A percentile compares a stretch with the other conserved stretches of the same genome.
Conservation (phyloP, 2,329 filamentous ascomycete genomes). For the Cladosporium sp. region DNA sequence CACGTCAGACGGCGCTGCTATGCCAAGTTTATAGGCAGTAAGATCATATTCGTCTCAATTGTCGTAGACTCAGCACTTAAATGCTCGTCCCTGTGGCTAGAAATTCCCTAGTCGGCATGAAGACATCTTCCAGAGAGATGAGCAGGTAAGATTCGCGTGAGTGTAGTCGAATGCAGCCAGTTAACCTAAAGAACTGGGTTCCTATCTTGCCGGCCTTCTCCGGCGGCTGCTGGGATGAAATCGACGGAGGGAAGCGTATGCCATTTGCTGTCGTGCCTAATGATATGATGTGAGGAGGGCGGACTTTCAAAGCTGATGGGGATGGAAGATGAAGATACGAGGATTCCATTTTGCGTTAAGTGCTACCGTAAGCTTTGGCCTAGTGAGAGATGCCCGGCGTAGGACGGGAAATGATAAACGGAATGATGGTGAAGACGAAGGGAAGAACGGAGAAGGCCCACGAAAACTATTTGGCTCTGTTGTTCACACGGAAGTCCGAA, state of each 20-base stretch:
- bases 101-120: neutral
- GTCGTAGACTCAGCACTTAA: neutral
- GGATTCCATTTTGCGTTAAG: too few relatives aligned
- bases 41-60: neutral
- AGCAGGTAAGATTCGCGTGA: neutral
- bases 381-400: too few relatives aligned
- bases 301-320: too few relatives aligned
- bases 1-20: neutral
- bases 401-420: neutral
- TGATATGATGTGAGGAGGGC: too few relatives aligned
- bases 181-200: too few relatives aligned
- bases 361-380: too few relatives aligned
- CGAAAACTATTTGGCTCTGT: neutral
- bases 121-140: neutral
- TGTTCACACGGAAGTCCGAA: neutral
- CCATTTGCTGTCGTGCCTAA: too few relatives aligned
- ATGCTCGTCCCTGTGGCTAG: neutral
- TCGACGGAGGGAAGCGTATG: too few relatives aligned
- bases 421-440: neutral
- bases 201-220: too few relatives aligned
- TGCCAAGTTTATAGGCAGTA: neutral
- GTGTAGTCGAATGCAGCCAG: neutral
- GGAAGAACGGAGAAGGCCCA: neutral
- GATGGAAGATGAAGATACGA: too few relatives aligned
- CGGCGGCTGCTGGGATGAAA: too few relatives aligned